phyloP scores from a whole-genome alignment of 371 early-diverging fungal species.

The Mucor lusitanicus region DNA sequence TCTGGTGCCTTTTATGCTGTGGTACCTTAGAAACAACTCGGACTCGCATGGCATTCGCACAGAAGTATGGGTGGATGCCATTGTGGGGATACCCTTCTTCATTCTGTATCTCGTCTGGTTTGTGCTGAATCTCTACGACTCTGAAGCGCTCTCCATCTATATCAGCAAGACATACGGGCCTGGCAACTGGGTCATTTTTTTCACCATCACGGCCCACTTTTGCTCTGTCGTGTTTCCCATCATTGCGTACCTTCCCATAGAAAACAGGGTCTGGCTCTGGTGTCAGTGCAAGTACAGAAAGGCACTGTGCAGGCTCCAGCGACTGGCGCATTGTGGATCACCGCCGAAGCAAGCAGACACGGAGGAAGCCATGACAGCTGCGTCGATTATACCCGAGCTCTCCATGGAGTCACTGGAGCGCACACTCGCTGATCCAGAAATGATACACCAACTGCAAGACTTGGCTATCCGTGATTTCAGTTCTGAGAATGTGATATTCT shows the following conservation, averaged over 20 bases:
- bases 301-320: background rate
- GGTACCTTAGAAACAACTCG: conserved; percentile 17
- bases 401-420: conserved; percentile 29
- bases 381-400: conserved; percentile 7
- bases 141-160: background rate
- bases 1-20: conserved; percentile 28
- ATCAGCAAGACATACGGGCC: conserved; percentile 5
- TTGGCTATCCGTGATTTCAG: conserved; percentile 47
- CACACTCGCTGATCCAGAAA: conserved; percentile 18
- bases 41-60: conserved; percentile 44
- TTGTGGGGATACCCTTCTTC: conserved; percentile 28
- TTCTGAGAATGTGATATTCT: conserved; percentile 43
- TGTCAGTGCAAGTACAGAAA: background rate
- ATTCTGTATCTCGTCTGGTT: conserved; percentile 31
- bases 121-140: background rate
- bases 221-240: conserved; percentile 33
- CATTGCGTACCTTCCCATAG: conserved; percentile 5
- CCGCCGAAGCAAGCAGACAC: background rate
- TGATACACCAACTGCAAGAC: conserved; percentile 24
- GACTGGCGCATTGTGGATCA: background rate
- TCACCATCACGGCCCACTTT: conserved; percentile 24
- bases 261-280: background rate
- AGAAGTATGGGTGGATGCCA: conserved; percentile 32
- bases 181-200: conserved; percentile 27
- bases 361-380: background rate